phyloP scores from a whole-genome alignment of 116 monocot species.

The Iris pallida region DNA sequence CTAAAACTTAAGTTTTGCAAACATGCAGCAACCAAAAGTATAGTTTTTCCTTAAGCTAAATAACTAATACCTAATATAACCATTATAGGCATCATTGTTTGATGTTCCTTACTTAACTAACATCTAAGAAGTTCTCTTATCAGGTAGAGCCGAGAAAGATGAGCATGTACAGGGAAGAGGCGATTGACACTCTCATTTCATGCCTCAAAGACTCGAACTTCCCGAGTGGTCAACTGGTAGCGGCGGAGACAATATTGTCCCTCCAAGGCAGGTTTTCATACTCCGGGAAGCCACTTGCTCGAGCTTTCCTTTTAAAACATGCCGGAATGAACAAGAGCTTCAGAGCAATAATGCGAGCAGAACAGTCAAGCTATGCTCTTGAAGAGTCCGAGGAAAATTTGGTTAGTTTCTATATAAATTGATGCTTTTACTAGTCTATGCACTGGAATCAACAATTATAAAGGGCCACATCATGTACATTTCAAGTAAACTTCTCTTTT shows the following conservation, averaged over 20 bases:
- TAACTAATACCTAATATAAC: no score
- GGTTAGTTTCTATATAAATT: constrained; percentile 18
- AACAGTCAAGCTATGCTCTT: constrained; percentile 15
- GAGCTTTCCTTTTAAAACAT: constrained; percentile 38
- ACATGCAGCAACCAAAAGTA: no score
- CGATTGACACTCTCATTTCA: constrained; percentile 46
- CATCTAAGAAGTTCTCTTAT: neutral
- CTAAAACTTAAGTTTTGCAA: no score
- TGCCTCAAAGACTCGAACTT: constrained; percentile 45
- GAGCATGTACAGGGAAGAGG: constrained; percentile 58
- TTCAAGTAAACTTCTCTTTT: constrained; percentile 2
- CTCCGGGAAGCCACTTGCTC: constrained; percentile 31
- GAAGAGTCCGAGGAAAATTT: constrained; percentile 28
- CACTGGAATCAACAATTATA: neutral
- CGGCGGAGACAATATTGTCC: constrained; percentile 38
- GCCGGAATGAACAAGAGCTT: constrained; percentile 37
- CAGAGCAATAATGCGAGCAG: constrained; percentile 28
- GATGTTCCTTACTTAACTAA: neutral
- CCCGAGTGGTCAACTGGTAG: constrained; percentile 33
- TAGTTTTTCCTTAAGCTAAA: no score
- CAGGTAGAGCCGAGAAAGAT: constrained; percentile 55
- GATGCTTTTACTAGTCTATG: neutral
- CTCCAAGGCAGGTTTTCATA: constrained; percentile 49
- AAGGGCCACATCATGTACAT: neutral
- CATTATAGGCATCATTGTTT: no score